phyloP scores from a whole-genome alignment of 2,329 filamentous ascomycete species.

The Aspergillus latus region DNA sequence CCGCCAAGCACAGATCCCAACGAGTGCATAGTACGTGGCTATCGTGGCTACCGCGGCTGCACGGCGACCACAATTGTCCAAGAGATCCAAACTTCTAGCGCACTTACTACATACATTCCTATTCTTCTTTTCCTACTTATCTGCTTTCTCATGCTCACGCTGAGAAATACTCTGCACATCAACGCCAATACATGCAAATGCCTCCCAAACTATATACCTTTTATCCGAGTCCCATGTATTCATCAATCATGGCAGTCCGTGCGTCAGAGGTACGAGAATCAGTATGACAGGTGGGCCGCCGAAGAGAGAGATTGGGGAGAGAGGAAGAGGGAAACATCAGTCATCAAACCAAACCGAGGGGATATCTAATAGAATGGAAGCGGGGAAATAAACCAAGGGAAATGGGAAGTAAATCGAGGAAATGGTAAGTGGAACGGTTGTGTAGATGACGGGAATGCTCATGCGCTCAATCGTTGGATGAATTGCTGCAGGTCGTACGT shows the following conservation, averaged over 20 bases:
- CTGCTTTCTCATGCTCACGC: neutral
- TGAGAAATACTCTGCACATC: slow-evolving; percentile 4
- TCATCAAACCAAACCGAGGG: slow-evolving; percentile 31
- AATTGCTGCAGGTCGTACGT: slow-evolving; percentile 33
- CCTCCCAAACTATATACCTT: slow-evolving; percentile 26
- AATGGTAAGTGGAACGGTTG: slow-evolving; percentile 16
- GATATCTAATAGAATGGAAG: slow-evolving; percentile 25
- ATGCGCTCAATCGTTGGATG: slow-evolving; percentile 48
- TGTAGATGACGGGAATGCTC: slow-evolving; percentile 22
- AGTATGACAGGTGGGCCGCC: slow-evolving; percentile 1
- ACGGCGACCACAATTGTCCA: too few species aligned
- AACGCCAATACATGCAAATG: slow-evolving; percentile 15
- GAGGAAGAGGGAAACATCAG: slow-evolving; percentile 25
- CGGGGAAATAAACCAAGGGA: neutral
- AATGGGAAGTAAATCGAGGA: slow-evolving; percentile 3
- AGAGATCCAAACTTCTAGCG: too few species aligned
- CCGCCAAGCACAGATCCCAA: too few species aligned
- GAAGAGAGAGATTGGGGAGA: neutral
- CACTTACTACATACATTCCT: neutral
- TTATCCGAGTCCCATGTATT: slow-evolving; percentile 11
- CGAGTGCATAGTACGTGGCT: too few species aligned
- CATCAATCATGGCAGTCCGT: slow-evolving; percentile 11
- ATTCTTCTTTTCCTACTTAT: neutral
- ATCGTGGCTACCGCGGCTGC: too few species aligned
- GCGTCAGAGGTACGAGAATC: neutral